phyloP scores from a whole-genome alignment of 768 basidiomycete species.

The Suillus plorans region DNA sequence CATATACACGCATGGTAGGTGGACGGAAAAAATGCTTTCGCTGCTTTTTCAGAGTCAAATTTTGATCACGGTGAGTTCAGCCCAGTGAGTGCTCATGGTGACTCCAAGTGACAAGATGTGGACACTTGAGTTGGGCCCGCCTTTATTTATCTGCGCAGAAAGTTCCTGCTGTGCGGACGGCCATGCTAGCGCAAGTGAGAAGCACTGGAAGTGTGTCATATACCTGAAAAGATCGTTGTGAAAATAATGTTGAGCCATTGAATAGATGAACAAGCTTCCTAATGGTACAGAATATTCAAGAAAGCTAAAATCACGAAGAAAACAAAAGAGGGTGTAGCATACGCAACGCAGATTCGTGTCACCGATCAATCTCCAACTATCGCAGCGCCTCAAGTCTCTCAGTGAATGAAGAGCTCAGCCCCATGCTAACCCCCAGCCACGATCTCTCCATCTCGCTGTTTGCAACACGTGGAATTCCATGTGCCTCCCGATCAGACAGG shows the following conservation, averaged over 20 bases:
- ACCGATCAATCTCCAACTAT: not conserved
- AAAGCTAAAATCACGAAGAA: not conserved
- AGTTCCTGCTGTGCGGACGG: not conserved
- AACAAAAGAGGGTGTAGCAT: not conserved
- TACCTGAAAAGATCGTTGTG: not conserved
- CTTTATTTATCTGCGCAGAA: not conserved
- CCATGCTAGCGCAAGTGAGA: not conserved
- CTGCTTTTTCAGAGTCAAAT: constrained; percentile 25
- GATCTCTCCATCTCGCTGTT: constrained; percentile 8
- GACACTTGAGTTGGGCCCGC: not conserved
- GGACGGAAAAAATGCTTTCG: constrained; percentile 45
- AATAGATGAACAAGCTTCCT: not conserved
- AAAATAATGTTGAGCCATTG: not conserved
- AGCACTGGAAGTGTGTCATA: not conserved
- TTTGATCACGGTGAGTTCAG: not conserved
- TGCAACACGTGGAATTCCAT: not conserved
- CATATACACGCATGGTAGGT: not conserved
- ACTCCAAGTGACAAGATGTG: not conserved
- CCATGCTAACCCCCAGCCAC: constrained; percentile 20
- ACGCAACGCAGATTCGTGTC: not conserved
- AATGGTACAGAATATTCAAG: not conserved
- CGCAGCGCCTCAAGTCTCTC: not conserved
- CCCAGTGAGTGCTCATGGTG: not conserved
- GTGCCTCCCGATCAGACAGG: not conserved
- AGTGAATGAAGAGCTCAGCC: constrained; percentile 19